Base-by-base conservation (phyloP, 164 flowering plant genomes). In the Tetracentron sinense region DNA sequence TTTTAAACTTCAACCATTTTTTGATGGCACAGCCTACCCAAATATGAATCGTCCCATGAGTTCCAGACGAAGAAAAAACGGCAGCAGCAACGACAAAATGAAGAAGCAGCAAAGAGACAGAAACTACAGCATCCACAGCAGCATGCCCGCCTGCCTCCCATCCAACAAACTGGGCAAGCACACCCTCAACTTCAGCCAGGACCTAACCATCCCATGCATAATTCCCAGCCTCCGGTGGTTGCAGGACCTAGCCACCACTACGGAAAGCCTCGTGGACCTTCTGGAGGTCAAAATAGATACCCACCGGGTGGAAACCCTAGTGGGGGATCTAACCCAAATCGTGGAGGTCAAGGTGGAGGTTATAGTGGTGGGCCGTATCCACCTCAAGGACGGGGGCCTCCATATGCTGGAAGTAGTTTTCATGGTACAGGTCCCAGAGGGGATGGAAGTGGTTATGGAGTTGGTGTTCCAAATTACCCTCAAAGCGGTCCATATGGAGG, bases 1-100 rank as follows among this genome's bases (percentile, higher is more conserved):
- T 53, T 46, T 42, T 58, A 12, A 44, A 30, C 16, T 21, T 6
- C 6, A 7, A 0, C 4, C 15, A 33, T 23, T 4, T 14, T 33
- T 17, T 59, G 21, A 10, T 56, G 46, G 7, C 30, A 14, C 84
- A 86, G 92, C 66, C 67, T 87, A 44, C 92, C 92, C 2, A 80
- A 76, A 58, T 87, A 87, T 67, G 92, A 87, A 68, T 71, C 92
- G 31, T 87, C 92, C 7, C 92, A 87, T 60, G 89, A 83, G 70
- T 85, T 81, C 71, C 92, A 84, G 59, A 84, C 89, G n/a, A 86
- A 83, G 89, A 84, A 83, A 52, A 84, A 79, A 61, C 69, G 89
- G n/a, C 89, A 84, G 72, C 89, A 84, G 67, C 87, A 82, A 60
- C 69, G 86, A 28, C 82, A 78, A 54, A 75, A 82, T 30, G 87